phyloP scores from a whole-genome alignment of 1,284 basidiomycete species.

The Apiotrichum sp. region DNA sequence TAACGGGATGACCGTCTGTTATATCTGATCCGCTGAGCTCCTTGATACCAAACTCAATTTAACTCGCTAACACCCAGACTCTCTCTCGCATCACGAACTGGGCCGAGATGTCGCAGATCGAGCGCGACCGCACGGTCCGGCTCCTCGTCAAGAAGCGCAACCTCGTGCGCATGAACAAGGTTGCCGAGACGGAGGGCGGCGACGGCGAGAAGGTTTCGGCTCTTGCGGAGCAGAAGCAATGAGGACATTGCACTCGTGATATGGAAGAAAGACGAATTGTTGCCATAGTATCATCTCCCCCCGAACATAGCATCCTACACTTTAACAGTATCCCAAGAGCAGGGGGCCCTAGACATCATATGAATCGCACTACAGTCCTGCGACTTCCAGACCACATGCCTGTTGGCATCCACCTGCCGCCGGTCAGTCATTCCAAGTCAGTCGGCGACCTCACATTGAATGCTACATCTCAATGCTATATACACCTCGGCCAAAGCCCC shows the following conservation, averaged over 20 bases:
- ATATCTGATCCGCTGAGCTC: background rate
- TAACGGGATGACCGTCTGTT: background rate
- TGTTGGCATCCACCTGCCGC: too few species aligned
- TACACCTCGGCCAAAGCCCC: conserved; percentile 42
- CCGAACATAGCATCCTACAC: too few species aligned
- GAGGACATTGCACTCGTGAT: too few species aligned
- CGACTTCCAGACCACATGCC: too few species aligned
- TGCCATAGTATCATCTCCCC: too few species aligned
- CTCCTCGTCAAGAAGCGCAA: conserved; percentile 47
- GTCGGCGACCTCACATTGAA: too few species aligned
- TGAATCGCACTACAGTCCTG: too few species aligned
- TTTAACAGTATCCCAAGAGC: too few species aligned
- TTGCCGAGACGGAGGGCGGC: conserved; percentile 13
- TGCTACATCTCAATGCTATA: too few species aligned
- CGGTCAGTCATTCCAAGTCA: too few species aligned
- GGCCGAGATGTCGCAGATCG: conserved; percentile 38
- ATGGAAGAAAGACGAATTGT: too few species aligned
- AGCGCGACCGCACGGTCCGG: conserved; percentile 44
- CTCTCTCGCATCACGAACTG: conserved; percentile 46
- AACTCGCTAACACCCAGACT: conserved; percentile 27
- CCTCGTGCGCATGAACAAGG: conserved; percentile 35
- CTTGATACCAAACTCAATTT: background rate
- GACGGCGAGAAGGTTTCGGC: conserved; percentile 15
- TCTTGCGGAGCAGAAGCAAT: conserved; percentile 3
- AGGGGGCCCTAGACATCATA: too few species aligned